phyloP scores from a whole-genome alignment of 2,329 filamentous ascomycete genomes.

The Alternaria gansuensis region DNA sequence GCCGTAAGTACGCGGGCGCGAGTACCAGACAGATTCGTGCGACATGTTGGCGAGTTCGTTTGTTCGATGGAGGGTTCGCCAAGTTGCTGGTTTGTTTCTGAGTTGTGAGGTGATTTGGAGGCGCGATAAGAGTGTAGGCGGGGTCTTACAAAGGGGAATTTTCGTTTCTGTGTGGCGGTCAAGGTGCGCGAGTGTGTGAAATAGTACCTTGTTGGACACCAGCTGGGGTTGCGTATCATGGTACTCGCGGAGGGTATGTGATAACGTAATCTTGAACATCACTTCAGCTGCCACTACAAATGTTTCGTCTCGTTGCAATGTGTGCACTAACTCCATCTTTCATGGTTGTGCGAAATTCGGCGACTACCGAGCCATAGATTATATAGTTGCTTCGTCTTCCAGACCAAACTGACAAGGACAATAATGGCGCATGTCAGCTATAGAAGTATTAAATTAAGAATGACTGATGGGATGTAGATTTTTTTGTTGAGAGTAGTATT shows the following conservation, averaged over 20 bases:
- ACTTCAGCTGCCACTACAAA: not conserved
- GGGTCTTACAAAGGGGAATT: not conserved
- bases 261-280: conserved; percentile 4
- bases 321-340: not conserved
- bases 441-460: not conserved
- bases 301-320: not conserved
- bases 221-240: conserved; percentile 5
- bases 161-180: not conserved
- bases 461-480: not conserved
- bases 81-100: not conserved
- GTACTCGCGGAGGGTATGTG: not conserved
- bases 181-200: conserved; percentile 2
- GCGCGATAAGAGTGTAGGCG: not conserved
- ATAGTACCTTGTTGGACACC: conserved; percentile 25
- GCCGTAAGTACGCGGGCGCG: conserved; percentile 92
- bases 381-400: not conserved
- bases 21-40: conserved; percentile 80
- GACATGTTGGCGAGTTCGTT: conserved; percentile 30
- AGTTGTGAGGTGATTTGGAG: not conserved
- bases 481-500: not conserved
- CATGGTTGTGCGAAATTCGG: too few relatives aligned
- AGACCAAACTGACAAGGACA: not conserved
- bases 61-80: not conserved
- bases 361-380: not conserved
- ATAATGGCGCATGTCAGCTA: not conserved